These are phyloP conservation scores for Centrapalus pauciflorus DNA, from an alignment of 129 eudicot species.

Conservation along the genomic window DNA sequence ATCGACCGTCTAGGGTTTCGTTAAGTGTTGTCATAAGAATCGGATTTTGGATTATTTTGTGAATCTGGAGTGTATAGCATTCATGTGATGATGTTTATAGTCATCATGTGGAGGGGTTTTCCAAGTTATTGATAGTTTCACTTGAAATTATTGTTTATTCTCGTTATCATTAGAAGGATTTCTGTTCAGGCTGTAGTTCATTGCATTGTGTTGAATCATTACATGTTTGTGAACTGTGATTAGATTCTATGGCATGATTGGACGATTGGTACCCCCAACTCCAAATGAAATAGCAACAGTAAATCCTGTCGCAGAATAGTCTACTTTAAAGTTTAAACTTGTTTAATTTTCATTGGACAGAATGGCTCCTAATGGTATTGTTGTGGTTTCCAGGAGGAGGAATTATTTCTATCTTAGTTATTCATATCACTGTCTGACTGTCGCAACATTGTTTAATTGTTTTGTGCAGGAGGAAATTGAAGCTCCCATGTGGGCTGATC, in stretches of 20 bases:
- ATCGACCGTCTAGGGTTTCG: not conserved
- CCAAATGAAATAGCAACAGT: no score
- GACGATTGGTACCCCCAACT: no score
- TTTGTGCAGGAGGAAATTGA: slow-evolving; percentile 55
- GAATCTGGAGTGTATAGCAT: not conserved
- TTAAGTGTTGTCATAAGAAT: not conserved
- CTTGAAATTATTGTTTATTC: not conserved
- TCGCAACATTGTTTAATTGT: slow-evolving; percentile 10
- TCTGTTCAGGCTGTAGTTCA: not conserved
- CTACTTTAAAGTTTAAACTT: no score
- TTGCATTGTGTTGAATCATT: no score
- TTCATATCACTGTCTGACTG: not conserved
- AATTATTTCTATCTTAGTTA: not conserved
- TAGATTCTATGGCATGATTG: no score
- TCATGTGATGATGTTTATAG: not conserved
- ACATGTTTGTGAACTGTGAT: no score
- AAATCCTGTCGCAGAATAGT: no score
- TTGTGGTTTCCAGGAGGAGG: not conserved
- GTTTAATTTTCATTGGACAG: not conserved
- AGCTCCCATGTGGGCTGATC: slow-evolving; percentile 81
- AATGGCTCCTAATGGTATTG: not conserved
- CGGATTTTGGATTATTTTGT: not conserved
- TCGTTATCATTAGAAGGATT: not conserved
- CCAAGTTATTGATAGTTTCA: not conserved
- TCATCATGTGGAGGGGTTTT: not conserved